phyloP scores from a whole-genome alignment of 2,329 filamentous ascomycete genomes.

The Claviceps paspali region DNA sequence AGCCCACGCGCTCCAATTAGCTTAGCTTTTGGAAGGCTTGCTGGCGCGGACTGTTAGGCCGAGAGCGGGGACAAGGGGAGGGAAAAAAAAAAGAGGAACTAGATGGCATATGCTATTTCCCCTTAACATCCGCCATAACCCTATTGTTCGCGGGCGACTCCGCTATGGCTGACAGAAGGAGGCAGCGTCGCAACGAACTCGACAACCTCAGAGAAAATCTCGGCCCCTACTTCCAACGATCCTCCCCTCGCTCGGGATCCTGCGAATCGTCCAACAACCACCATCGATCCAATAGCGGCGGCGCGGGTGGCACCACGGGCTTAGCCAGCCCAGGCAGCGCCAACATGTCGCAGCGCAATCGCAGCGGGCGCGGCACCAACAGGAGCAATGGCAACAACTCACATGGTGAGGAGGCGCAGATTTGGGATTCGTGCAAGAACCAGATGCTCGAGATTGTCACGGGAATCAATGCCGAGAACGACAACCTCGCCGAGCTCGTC shows the following conservation, averaged over 20 bases:
- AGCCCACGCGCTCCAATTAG: neutral
- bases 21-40: neutral
- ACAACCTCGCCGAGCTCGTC: constrained; percentile 24
- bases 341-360: constrained; percentile 28
- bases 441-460: constrained; percentile 24
- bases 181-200: constrained; percentile 18
- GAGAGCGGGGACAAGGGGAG: neutral
- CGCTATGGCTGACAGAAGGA: constrained; percentile 20
- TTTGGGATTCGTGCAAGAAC: constrained; percentile 26
- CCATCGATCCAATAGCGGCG: constrained; percentile 6
- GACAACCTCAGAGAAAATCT: constrained; percentile 20
- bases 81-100: neutral
- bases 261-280: constrained; percentile 5
- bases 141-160: neutral
- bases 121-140: neutral
- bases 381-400: constrained; percentile 25
- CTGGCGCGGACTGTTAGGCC: neutral
- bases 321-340: neutral
- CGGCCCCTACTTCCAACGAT: constrained; percentile 17
- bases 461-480: constrained; percentile 27
- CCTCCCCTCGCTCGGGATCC: constrained; percentile 8
- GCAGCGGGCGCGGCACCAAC: constrained; percentile 28
- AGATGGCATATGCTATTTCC: neutral
- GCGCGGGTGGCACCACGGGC: neutral
- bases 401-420: constrained; percentile 27